Evolutionary conservation across 306 rosid genomes (phyloP), one percentile per base, ranked within the genome.

Genomic region (Quercus glauca): DNA sequence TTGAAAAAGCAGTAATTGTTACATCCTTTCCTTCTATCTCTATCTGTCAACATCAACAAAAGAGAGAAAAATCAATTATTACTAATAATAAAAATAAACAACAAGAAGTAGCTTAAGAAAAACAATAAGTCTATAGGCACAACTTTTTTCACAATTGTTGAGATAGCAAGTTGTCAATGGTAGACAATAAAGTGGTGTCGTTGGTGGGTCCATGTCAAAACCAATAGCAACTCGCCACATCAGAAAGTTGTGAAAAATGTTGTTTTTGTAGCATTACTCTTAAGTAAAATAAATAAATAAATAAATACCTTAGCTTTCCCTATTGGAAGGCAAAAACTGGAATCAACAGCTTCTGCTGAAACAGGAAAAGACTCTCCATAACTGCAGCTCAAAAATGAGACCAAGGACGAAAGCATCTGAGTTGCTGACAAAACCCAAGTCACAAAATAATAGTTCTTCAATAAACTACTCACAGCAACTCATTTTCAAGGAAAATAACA

Each of bases 21-120:
- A 93, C 96, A 84, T 96, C 99, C 84, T 91, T 93, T 71, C 99
- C 99, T 91, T 93, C 99, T 83, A 88, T 93, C 87, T 96, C 99
- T 63, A 96, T 90, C 99, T 96, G 88, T 72, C 17, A 75, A 70
- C 5, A 18, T 71, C 9, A n/a, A 74, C 71, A 64, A 77, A 55
- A 23, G 59, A 23, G 53, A 49, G 53, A 75, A 37, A 73, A 75
- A 11, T 49, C 53, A 49, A 49, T 49, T 49, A 49, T 12, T 49
- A 12, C 53, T 49, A 49, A 12, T 49, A 49, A 12, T 49, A 10
- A 49, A 49, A 49, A 49, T 49, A 49, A 12, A 49, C 53, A 49
- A 13, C 53, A 49, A 49, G 3, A 45, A 45, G 52, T 15, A 45
- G 52, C 52, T 45, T 45, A 45, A 45, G 15, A 10, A 45, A 45